Base-by-base conservation (phyloP, 2,329 filamentous ascomycete genomes). In the Colletotrichum cereale region DNA sequence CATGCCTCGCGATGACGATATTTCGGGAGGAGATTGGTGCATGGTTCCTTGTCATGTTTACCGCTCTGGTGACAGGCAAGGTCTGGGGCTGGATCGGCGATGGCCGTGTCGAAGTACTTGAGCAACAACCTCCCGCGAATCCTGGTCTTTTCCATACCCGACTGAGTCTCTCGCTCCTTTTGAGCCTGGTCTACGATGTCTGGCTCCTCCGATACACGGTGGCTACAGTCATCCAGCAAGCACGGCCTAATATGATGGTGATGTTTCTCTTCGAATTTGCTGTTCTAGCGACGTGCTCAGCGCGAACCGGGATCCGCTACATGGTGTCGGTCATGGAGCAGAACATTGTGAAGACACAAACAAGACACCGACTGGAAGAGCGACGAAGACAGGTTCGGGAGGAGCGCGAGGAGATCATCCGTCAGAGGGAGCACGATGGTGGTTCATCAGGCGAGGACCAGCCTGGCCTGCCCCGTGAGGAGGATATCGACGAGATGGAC, bases 191-290 rank as follows among this genome's bases (percentile, higher is more conserved):
- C 21, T 98, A 97, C 83, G 93, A 97, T 78, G 80, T 91, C 31
- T 92, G 88, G 79, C 90, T 99, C 83, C 90, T 98, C 74, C 88
- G 87, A 60, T 98, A 97, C 80, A 92, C 93, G 70, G 87, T 97
- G 73, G 89, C 91, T 36, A 94, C 92, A 0, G 95, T 98, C 40
- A 90, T 98, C 61, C 91, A 93, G 69, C 91, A 97, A 79, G 94
- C 96, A 2, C 88, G 93, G n/a, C 95, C 96, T 0, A 96, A 97
- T 71, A 98, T 99, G 93, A 99, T 98, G 95, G 95, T 99, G 74
- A 98, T 99, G 95, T 99, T 99, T 78, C 90, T 97, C 7, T 99
- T 99, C 77, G 96, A 99, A 81, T 98, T 98, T 79, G 95, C 96
- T 47, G 91, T 99, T 53, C 84, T 98, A 72, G 87, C 90, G 2